Conservation (phyloP, 164 flowering plant genomes). For the Nelumbo lutea region DNA sequence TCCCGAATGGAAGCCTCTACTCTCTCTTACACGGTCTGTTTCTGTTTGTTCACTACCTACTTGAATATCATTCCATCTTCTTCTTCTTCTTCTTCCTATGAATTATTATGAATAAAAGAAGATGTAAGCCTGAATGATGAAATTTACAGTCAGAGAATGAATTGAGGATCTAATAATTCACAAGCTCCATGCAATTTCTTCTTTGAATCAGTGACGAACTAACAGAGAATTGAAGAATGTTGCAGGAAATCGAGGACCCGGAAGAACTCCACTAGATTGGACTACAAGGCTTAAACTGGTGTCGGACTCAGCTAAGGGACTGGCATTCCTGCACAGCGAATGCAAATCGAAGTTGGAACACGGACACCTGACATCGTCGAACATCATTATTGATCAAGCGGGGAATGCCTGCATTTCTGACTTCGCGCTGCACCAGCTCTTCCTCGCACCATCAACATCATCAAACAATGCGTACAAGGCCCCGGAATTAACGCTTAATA, state of each 20-base stretch:
- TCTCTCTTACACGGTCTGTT: constrained; percentile 50
- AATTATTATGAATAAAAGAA: too few relatives aligned
- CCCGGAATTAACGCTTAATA: constrained; percentile 20
- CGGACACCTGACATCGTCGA: constrained; percentile 38
- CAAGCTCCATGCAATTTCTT: too few relatives aligned
- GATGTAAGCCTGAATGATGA: too few relatives aligned
- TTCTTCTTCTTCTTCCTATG: neutral
- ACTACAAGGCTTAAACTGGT: constrained; percentile 35
- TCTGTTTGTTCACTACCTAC: too few relatives aligned
- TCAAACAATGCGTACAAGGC: constrained; percentile 24
- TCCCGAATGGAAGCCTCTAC: constrained; percentile 45
- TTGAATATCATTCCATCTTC: neutral
- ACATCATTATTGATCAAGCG: constrained; percentile 29
- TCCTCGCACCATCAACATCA: constrained; percentile 9
- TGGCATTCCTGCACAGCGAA: constrained; percentile 31
- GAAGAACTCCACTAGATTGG: constrained; percentile 44
- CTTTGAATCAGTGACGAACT: neutral
- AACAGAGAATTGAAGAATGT: neutral
- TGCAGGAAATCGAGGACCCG: constrained; percentile 39
- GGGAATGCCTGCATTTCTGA: constrained; percentile 39
- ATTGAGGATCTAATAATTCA: too few relatives aligned
- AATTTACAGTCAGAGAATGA: too few relatives aligned
- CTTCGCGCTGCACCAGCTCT: constrained; percentile 29
- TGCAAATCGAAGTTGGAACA: constrained; percentile 28
- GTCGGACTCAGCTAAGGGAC: constrained; percentile 35